Conservation (phyloP, 1,139 yeast species). For the Candida dubliniensis region DNA sequence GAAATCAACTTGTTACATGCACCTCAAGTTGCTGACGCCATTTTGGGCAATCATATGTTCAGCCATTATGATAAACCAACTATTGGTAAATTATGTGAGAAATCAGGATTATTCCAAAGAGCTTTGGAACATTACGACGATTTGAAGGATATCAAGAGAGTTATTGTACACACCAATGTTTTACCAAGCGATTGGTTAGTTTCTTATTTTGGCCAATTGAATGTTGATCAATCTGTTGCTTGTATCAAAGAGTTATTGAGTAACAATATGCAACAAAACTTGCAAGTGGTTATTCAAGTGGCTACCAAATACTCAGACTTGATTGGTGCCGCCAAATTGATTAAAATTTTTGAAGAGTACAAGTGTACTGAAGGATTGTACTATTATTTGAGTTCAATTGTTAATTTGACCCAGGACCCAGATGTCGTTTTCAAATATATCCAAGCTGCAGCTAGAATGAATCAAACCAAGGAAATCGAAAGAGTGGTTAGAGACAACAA, state of each 20-base stretch:
- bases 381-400: slow-evolving; percentile 90
- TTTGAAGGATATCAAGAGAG: slow-evolving; percentile 92
- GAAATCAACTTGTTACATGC: slow-evolving; percentile 94
- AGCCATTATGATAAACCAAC: slow-evolving; percentile 93
- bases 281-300: slow-evolving; percentile 93
- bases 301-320: slow-evolving; percentile 95
- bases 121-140: slow-evolving; percentile 96
- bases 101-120: slow-evolving; percentile 90
- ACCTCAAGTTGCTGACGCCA: slow-evolving; percentile 99
- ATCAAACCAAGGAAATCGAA: slow-evolving; percentile 92
- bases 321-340: slow-evolving; percentile 81
- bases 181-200: slow-evolving; percentile 95
- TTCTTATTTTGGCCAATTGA: slow-evolving; percentile 86
- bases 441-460: slow-evolving; percentile 88
- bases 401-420: slow-evolving; percentile 88
- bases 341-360: slow-evolving; percentile 90
- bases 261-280: slow-evolving; percentile 78
- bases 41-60: slow-evolving; percentile 93
- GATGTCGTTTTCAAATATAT: slow-evolving; percentile 96
- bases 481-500: slow-evolving; percentile 92
- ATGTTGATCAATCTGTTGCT: slow-evolving; percentile 89
- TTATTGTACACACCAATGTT: slow-evolving; percentile 81
- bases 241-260: slow-evolving; percentile 85
- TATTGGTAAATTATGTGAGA: slow-evolving; percentile 89
- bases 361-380: slow-evolving; percentile 91